Percentiles rank a stretch among this genome's conserved stretches.
Evolutionary conservation across 495 filamentous ascomycete species (phyloP).

Genomic region (Hyaloscypha bicolor): DNA sequence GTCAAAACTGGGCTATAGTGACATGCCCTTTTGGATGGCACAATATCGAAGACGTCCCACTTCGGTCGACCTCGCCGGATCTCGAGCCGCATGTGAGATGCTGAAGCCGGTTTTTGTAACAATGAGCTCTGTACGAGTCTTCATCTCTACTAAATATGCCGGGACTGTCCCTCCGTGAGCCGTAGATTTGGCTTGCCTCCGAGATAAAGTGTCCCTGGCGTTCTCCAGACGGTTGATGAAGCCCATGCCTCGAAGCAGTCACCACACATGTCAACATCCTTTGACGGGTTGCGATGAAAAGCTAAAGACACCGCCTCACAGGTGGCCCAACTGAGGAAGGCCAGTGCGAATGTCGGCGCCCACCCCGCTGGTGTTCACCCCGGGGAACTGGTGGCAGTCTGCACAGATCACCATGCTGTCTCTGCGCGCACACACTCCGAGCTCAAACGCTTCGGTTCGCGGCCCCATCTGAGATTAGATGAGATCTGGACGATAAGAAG

Average conservation of each 20-base stretch:
- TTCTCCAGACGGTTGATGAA: not conserved
- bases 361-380: not conserved
- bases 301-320: not conserved
- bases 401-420: conserved; percentile 1
- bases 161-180: not conserved
- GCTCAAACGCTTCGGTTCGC: not conserved
- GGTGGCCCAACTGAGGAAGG: not conserved
- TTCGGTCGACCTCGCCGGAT: not conserved
- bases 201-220: not conserved
- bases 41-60: conserved; percentile 6
- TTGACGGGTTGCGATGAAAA: not conserved
- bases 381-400: not conserved
- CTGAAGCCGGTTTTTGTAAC: not conserved
- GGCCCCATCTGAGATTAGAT: conserved; percentile 23
- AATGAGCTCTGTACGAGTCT: conserved; percentile 3
- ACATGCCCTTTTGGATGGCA: not conserved
- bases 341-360: not conserved
- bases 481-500: conserved; percentile 23
- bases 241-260: not conserved
- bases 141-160: conserved; percentile 9
- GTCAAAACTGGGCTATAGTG: not conserved
- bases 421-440: not conserved
- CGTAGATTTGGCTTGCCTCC: not conserved
- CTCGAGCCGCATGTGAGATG: conserved; percentile 5
- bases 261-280: not conserved